phyloP scores from a whole-genome alignment of 768 basidiomycete genomes.

The Auricularia auricula-judae region DNA sequence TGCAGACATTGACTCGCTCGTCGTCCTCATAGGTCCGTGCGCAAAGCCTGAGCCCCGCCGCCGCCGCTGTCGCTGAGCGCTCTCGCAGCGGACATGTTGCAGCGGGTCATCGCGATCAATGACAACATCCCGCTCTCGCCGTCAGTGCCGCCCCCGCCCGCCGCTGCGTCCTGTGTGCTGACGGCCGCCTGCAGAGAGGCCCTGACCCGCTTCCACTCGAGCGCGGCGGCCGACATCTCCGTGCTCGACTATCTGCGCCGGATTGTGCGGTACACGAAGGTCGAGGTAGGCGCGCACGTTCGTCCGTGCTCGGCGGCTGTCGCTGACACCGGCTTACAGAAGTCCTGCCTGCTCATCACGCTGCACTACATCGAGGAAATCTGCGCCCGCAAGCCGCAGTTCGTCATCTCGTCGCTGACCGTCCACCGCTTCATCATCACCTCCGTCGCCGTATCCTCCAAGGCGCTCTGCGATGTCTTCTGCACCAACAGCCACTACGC shows the following conservation, averaged over 20 bases:
- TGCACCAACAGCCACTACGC: conserved; percentile 93
- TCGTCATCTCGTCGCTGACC: conserved; percentile 91
- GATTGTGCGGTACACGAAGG: conserved; percentile 89
- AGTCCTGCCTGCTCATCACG: conserved; percentile 68
- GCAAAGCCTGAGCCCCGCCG: conserved; percentile 7
- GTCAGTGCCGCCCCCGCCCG: conserved; percentile 32
- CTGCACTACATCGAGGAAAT: conserved; percentile 92
- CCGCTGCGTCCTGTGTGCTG: not conserved
- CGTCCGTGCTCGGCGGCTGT: not conserved
- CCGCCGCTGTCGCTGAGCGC: conserved; percentile 5
- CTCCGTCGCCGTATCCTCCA: conserved; percentile 83
- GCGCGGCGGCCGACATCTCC: conserved; percentile 77
- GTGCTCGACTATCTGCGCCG: conserved; percentile 90
- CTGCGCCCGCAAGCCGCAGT: conserved; percentile 73
- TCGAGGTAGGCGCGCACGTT: conserved; percentile 54
- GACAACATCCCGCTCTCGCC: conserved; percentile 87
- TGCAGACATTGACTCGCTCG: conserved; percentile 71
- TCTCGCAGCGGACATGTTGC: conserved; percentile 81
- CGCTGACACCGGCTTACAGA: conserved; percentile 30
- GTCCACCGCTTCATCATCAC: conserved; percentile 97
- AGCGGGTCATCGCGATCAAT: conserved; percentile 90
- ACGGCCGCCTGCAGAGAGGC: conserved; percentile 47
- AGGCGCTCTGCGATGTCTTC: conserved; percentile 91
- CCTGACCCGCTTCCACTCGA: conserved; percentile 93
- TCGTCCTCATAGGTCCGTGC: conserved; percentile 73